phyloP scores from a whole-genome alignment of 23 red algal species.

The Gracilaria vermiculophylla region DNA sequence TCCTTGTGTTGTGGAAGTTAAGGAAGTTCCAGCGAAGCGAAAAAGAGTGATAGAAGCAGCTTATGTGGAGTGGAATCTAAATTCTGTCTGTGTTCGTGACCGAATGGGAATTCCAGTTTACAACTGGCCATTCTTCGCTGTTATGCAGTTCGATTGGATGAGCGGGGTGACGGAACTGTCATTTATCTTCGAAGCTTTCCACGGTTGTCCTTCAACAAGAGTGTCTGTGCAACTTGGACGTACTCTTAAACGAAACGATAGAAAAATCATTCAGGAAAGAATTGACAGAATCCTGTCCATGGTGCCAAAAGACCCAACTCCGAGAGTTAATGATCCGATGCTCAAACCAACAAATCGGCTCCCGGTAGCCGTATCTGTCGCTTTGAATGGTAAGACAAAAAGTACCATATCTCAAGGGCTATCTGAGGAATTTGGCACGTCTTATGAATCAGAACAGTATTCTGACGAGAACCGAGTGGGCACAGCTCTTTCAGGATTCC shows the following conservation, averaged over 20 bases:
- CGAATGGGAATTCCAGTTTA: not conserved
- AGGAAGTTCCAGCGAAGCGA: not conserved
- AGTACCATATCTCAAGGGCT: not conserved
- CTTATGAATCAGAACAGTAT: not conserved
- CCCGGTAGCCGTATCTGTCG: not conserved
- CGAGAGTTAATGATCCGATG: not conserved
- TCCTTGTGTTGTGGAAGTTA: not conserved
- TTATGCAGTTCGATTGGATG: not conserved
- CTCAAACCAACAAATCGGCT: not conserved
- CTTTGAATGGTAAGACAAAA: not conserved
- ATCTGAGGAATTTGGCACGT: not conserved
- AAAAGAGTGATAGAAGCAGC: not conserved
- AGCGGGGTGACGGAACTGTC: not conserved
- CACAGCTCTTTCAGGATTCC: not conserved
- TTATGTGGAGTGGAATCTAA: not conserved
- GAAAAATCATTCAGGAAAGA: constrained; percentile 1
- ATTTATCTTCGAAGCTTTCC: not conserved
- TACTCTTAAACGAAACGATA: not conserved
- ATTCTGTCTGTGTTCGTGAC: not conserved
- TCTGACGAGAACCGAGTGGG: not conserved
- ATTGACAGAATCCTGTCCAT: not conserved
- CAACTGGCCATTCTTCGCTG: not conserved
- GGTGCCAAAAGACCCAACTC: not conserved
- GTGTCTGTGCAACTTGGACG: not conserved
- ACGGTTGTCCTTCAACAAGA: not conserved